Percentiles rank a stretch among this genome's conserved stretches.
Evolutionary conservation across 2,329 filamentous ascomycete species (phyloP).

Genomic region (Xylariaceae sp.): DNA sequence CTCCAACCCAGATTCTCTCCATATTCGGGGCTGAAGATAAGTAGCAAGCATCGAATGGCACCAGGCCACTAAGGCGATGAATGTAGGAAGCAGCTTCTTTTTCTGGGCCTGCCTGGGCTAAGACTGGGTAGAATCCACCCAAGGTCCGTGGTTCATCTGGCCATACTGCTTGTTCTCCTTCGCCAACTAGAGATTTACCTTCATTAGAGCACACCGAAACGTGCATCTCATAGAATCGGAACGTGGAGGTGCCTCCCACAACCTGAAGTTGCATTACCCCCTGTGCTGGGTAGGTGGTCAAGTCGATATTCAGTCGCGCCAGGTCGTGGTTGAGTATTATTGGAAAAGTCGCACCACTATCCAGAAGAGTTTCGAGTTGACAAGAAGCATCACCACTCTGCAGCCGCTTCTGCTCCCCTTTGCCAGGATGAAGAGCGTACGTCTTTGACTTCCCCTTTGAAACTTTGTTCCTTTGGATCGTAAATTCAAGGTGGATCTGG

Average conservation of each 20-base stretch:
- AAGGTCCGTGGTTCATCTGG: constrained; percentile 32
- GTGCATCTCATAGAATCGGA: constrained; percentile 45
- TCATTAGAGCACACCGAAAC: constrained; percentile 39
- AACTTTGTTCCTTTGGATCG: constrained; percentile 10
- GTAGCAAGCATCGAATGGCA: constrained; percentile 52
- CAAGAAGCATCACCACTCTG: constrained; percentile 28
- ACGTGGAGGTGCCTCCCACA: constrained; percentile 21
- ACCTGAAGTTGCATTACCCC: constrained; percentile 32
- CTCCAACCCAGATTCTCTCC: constrained; percentile 47
- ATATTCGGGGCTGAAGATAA: constrained; percentile 47
- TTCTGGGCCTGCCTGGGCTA: constrained; percentile 22
- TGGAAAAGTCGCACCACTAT: constrained; percentile 52
- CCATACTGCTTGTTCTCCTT: constrained; percentile 34
- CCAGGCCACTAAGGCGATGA: constrained; percentile 48
- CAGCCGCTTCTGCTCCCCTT: constrained; percentile 11
- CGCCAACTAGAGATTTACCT: constrained; percentile 36
- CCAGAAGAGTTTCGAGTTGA: constrained; percentile 46
- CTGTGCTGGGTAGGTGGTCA: constrained; percentile 45
- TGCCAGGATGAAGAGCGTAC: neutral
- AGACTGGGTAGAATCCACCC: constrained; percentile 41
- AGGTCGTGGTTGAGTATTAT: constrained; percentile 46
- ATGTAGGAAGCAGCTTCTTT: constrained; percentile 2
- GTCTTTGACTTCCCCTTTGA: neutral
- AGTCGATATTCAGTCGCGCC: constrained; percentile 41
- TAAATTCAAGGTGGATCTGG: constrained; percentile 21